phyloP scores from a whole-genome alignment of 2,329 filamentous ascomycete species.

The Ophiostoma sp. region DNA sequence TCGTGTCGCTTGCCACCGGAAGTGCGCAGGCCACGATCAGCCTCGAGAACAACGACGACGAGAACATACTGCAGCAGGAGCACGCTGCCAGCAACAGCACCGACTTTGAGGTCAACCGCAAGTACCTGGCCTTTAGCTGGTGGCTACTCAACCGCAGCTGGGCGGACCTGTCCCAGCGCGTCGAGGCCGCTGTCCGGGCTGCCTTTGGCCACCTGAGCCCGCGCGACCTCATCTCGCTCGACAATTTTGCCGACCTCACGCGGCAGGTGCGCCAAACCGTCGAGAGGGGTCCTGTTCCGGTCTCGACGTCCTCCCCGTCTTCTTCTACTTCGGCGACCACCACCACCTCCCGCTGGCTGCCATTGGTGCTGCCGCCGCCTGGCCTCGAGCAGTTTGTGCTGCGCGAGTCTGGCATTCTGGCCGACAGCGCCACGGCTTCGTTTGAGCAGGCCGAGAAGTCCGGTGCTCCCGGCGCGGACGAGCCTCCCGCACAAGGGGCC shows the following conservation, averaged over 20 bases:
- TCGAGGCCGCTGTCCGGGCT: conserved; percentile 79
- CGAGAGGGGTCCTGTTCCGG: conserved; percentile 46
- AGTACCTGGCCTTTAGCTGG: conserved; percentile 96
- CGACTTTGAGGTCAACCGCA: conserved; percentile 92
- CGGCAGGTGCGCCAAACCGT: conserved; percentile 78
- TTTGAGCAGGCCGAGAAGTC: conserved; percentile 27
- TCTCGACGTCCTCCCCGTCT: conserved; percentile 16
- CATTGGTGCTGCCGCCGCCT: conserved; percentile 72
- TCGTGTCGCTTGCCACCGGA: conserved; percentile 81
- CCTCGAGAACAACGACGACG: conserved; percentile 89
- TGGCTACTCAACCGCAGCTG: conserved; percentile 92
- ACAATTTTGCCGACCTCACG: conserved; percentile 72
- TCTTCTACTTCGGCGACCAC: conserved; percentile 35
- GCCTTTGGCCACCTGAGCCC: conserved; percentile 87
- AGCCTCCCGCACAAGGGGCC: conserved; percentile 35
- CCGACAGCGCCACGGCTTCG: conserved; percentile 43
- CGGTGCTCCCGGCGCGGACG: background rate
- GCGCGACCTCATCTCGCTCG: conserved; percentile 77
- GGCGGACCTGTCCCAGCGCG: conserved; percentile 72
- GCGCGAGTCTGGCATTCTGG: conserved; percentile 73
- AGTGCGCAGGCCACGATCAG: conserved; percentile 70
- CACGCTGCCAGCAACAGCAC: conserved; percentile 67
- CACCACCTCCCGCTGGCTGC: conserved; percentile 58
- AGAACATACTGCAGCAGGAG: conserved; percentile 39
- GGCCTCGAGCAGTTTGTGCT: conserved; percentile 80